phyloP scores from a whole-genome alignment of 352 stramenopile genomes.

The Phytophthora idaei region DNA sequence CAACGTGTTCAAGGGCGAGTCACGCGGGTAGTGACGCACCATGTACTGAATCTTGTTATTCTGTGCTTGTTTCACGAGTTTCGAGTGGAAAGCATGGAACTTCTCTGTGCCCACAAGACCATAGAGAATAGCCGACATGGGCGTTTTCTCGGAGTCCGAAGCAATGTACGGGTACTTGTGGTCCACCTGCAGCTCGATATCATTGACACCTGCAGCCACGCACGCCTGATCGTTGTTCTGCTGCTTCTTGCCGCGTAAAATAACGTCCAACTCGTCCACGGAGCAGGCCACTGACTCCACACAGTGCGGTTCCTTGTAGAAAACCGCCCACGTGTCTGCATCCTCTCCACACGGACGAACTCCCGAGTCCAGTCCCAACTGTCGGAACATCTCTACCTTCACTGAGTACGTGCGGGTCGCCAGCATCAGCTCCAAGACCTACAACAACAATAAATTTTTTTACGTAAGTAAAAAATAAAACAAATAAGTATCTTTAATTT shows the following conservation, averaged over 20 bases:
- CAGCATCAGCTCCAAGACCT: constrained; percentile 84
- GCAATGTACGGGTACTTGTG: constrained; percentile 71
- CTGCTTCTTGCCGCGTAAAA: constrained; percentile 36
- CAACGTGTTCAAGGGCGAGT: constrained; percentile 73
- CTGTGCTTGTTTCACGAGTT: constrained; percentile 63
- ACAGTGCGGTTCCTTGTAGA: constrained; percentile 73
- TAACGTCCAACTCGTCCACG: constrained; percentile 45
- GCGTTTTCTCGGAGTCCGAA: constrained; percentile 8
- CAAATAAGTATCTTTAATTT: constrained; percentile 6
- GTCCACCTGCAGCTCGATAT: constrained; percentile 69
- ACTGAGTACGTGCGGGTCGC: constrained; percentile 79
- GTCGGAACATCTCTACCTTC: constrained; percentile 85
- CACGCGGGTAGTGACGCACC: constrained; percentile 75
- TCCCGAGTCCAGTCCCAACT: constrained; percentile 77
- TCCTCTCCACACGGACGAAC: constrained; percentile 57
- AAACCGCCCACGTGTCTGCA: constrained; percentile 68
- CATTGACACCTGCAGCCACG: constrained; percentile 66
- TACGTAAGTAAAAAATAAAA: constrained; percentile 14
- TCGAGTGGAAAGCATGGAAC: constrained; percentile 77
- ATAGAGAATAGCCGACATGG: constrained; percentile 81
- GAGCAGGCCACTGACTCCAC: constrained; percentile 72
- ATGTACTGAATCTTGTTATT: constrained; percentile 79
- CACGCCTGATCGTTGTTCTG: constrained; percentile 44
- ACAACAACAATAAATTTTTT: constrained; percentile 6
- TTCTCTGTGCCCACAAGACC: constrained; percentile 68